Base-by-base conservation (phyloP, 495 filamentous ascomycete species). In the Neurospora intermedia region DNA sequence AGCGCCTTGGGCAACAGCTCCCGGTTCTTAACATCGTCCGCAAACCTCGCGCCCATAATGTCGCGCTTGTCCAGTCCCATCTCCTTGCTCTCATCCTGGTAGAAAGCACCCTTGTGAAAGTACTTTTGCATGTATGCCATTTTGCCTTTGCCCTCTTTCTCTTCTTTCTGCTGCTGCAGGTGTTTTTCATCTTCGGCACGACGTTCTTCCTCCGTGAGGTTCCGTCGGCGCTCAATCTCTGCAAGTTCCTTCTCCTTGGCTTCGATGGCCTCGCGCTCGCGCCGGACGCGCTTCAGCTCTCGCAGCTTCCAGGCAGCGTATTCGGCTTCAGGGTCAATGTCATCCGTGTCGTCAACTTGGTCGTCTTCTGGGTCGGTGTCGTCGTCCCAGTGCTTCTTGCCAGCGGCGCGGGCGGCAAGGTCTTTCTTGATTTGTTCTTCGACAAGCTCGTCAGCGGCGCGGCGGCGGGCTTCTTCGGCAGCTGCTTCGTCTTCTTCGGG, bases 41-140 rank as follows among this genome's bases (percentile, higher is more conserved):
- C 89, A 75, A 93, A 94, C 40, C 87, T 80, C 8, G 90, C 85
- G 18, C 93, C 93, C 89, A 95, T 95, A 70, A 97, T 83, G 81
- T 96, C 91, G 45, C 94, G 82, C 78, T 88, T 82, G 78, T 90
- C 90, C 75, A 98, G 81, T 31, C 91, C 93, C 79, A 91, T 88
- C 18, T 87, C 87, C 74, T 91, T 89, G 40, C 87, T 85, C 75
- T 95, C 93, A 46, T 94, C 94, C 72, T 90, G 90, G 83, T 92
- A 98, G 84, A 98, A 99, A 35, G 96, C 96, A 69, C 96, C 96
- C 85, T 94, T 95, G 85, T 99, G 96, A 80, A 91, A 94, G 82
- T 98, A 98, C 80, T 95, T 94, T 80, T 97, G 94, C 93, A 98
- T 93, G 80, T 89, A 98, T 1, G 87, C 87, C 85, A 94, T 92